Conservation (phyloP, 768 basidiomycete species). For the Leccinum boreale region DNA sequence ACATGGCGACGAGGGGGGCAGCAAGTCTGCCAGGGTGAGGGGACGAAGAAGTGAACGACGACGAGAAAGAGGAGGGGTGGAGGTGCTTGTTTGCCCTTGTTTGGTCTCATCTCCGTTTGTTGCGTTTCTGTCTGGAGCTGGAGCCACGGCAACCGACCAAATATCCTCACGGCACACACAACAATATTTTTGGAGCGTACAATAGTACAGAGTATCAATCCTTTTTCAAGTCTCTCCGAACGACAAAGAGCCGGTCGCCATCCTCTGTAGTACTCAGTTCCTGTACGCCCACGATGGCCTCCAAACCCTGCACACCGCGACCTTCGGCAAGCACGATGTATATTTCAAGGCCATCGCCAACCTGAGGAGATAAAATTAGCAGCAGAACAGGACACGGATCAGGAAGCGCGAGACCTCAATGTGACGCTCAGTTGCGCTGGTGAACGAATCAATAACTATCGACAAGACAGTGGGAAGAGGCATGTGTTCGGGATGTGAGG, state of each 20-base stretch:
- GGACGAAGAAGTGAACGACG: neutral
- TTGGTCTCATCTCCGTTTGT: neutral
- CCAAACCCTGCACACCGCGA: constrained; percentile 56
- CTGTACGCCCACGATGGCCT: constrained; percentile 51
- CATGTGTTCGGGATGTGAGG: constrained; percentile 74
- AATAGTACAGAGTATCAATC: constrained; percentile 42
- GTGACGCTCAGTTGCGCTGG: constrained; percentile 95
- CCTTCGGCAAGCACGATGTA: constrained; percentile 79
- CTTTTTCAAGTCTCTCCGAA: constrained; percentile 79
- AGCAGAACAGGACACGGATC: constrained; percentile 1
- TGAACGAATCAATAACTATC: constrained; percentile 95
- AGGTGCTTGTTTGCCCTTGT: neutral
- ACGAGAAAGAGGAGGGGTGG: neutral
- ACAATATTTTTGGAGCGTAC: neutral
- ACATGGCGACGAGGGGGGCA: constrained; percentile 2
- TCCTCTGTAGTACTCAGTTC: constrained; percentile 62
- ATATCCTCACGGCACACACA: too few species aligned
- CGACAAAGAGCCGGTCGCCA: constrained; percentile 73
- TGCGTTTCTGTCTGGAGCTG: neutral
- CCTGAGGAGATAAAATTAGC: constrained; percentile 41
- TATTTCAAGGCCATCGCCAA: constrained; percentile 94
- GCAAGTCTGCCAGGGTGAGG: neutral
- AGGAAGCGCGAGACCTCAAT: constrained; percentile 69
- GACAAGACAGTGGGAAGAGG: constrained; percentile 76
- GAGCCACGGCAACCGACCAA: neutral